phyloP scores from a whole-genome alignment of 495 filamentous ascomycete genomes.

The Penicillium samsonianum region DNA sequence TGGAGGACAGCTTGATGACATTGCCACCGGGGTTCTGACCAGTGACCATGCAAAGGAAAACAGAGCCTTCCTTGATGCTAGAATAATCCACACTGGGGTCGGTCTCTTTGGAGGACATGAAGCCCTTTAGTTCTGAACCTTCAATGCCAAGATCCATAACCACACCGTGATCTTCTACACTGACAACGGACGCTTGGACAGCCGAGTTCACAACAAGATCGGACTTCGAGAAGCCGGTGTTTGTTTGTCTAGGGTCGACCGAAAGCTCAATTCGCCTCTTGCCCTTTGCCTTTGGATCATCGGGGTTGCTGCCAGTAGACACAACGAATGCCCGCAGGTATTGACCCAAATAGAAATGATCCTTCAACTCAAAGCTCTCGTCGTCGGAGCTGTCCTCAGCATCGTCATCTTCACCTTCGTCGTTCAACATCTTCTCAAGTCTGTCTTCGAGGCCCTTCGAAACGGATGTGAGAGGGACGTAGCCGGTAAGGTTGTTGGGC shows the following conservation, averaged over 20 bases:
- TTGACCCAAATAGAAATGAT: slow-evolving; percentile 79
- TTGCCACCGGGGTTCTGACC: slow-evolving; percentile 75
- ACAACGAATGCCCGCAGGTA: slow-evolving; percentile 84
- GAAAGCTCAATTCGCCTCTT: slow-evolving; percentile 85
- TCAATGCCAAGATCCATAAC: slow-evolving; percentile 88
- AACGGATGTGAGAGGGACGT: slow-evolving; percentile 85
- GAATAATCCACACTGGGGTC: slow-evolving; percentile 57
- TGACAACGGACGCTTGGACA: slow-evolving; percentile 83
- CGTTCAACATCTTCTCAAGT: slow-evolving; percentile 63
- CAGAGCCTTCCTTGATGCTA: slow-evolving; percentile 72
- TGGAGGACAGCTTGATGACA: slow-evolving; percentile 81
- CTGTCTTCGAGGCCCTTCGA: slow-evolving; percentile 70
- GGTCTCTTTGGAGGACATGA: slow-evolving; percentile 87
- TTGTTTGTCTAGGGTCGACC: slow-evolving; percentile 71
- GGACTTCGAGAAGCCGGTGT: slow-evolving; percentile 66
- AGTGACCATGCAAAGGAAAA: slow-evolving; percentile 79
- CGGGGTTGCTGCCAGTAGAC: slow-evolving; percentile 58
- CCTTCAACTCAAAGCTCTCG: slow-evolving; percentile 64
- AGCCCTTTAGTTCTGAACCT: slow-evolving; percentile 67
- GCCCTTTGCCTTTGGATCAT: slow-evolving; percentile 62
- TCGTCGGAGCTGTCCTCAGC: slow-evolving; percentile 54
- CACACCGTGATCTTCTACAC: slow-evolving; percentile 92
- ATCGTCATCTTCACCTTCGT: slow-evolving; percentile 55
- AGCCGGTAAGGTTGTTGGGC: slow-evolving; percentile 90
- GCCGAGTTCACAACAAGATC: slow-evolving; percentile 71